Evolutionary conservation across 2,329 filamentous ascomycete species (phyloP).

Genomic region (Paraphaeosphaeria minitans): DNA sequence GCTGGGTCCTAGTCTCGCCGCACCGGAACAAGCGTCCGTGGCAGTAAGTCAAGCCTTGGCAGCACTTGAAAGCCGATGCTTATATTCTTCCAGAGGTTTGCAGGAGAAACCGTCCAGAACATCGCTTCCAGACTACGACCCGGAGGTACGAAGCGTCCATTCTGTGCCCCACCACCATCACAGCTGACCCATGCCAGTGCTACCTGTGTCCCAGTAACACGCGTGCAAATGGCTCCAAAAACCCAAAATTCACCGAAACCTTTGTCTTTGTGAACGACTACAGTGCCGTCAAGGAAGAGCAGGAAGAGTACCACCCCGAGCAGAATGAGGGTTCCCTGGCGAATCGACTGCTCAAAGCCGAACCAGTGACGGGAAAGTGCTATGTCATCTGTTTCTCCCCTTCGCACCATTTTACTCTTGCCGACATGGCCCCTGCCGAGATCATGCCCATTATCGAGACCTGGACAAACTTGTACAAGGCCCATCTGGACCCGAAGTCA

Average conservation of each 20-base stretch:
- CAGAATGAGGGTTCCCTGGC: constrained; percentile 64
- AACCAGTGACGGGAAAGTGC: constrained; percentile 91
- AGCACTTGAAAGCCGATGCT: neutral
- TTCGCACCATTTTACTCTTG: constrained; percentile 87
- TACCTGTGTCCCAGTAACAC: constrained; percentile 94
- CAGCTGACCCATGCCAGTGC: constrained; percentile 62
- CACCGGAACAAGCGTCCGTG: constrained; percentile 96
- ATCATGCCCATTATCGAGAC: constrained; percentile 85
- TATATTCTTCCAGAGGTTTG: constrained; percentile 48
- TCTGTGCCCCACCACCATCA: constrained; percentile 10
- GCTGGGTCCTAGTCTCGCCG: constrained; percentile 92
- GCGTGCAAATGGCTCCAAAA: constrained; percentile 82
- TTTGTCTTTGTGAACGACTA: constrained; percentile 98
- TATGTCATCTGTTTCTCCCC: constrained; percentile 96
- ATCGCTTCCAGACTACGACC: constrained; percentile 77
- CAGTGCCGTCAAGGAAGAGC: constrained; percentile 92
- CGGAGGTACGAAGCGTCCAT: constrained; percentile 50
- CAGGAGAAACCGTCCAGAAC: constrained; percentile 55
- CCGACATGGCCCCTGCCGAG: constrained; percentile 78
- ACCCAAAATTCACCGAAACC: constrained; percentile 83
- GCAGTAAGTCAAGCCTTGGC: constrained; percentile 70
- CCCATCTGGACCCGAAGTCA: constrained; percentile 75
- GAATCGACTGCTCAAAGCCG: constrained; percentile 76
- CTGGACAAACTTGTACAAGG: constrained; percentile 89
- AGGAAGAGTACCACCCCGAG: constrained; percentile 73